phyloP scores from a whole-genome alignment of 2,329 filamentous ascomycete genomes.

The Clonostachys rhizophaga region DNA sequence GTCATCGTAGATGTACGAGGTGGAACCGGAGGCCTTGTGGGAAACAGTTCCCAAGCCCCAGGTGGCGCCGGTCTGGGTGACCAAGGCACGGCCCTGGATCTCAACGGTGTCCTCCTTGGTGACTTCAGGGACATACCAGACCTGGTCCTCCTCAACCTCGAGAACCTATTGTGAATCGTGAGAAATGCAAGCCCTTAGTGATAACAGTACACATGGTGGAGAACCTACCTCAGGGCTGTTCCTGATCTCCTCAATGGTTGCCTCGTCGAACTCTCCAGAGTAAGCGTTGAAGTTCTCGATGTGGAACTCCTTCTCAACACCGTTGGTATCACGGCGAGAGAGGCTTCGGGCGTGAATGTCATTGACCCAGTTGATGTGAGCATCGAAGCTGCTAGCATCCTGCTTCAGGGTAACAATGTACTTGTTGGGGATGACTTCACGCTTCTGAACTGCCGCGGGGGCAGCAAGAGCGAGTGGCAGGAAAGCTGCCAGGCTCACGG shows the following conservation, averaged over 20 bases:
- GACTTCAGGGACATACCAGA: constrained; percentile 17
- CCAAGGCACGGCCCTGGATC: constrained; percentile 8
- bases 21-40: constrained; percentile 22
- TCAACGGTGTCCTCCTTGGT: constrained; percentile 1
- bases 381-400: constrained; percentile 31
- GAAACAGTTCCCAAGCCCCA: constrained; percentile 40
- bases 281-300: constrained; percentile 32
- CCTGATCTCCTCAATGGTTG: constrained; percentile 32
- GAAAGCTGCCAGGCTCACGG: constrained; percentile 21
- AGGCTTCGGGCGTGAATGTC: constrained; percentile 50
- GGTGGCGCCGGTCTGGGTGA: constrained; percentile 19
- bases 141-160: constrained; percentile 18
- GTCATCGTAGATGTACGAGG: constrained; percentile 33
- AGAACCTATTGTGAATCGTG: constrained; percentile 11
- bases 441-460: constrained; percentile 7
- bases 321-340: constrained; percentile 34
- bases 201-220: neutral
- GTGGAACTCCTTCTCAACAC: constrained; percentile 20
- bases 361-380: constrained; percentile 43
- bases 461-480: constrained; percentile 22
- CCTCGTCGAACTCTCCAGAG: constrained; percentile 33
- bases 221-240: constrained; percentile 32
- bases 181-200: neutral
- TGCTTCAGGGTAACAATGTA: constrained; percentile 61
- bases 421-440: constrained; percentile 5